phyloP scores from a whole-genome alignment of 495 filamentous ascomycete genomes.

The Talaromyces nanjingensis region DNA sequence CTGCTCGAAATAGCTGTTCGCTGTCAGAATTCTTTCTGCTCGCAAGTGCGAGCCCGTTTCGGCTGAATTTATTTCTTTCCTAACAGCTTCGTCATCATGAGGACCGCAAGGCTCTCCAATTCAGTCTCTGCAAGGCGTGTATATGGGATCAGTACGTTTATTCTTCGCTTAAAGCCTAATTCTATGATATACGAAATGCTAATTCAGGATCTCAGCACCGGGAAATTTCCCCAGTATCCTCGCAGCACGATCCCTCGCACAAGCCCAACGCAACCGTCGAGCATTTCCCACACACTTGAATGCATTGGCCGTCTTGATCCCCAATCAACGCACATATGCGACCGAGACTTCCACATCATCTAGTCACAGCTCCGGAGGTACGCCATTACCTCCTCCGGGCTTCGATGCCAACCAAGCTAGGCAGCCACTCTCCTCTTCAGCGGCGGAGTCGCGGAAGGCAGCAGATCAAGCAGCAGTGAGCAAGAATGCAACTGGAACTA shows the following conservation, averaged over 20 bases:
- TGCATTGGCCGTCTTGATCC: constrained; percentile 60
- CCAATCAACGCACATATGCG: constrained; percentile 50
- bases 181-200: background rate
- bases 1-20: background rate
- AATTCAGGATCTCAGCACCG: constrained; percentile 20
- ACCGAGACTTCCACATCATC: constrained; percentile 64
- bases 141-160: constrained; percentile 1
- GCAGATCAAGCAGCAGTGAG: constrained; percentile 24
- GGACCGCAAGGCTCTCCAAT: constrained; percentile 7
- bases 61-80: constrained; percentile 27
- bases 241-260: constrained; percentile 35
- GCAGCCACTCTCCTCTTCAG: constrained; percentile 60
- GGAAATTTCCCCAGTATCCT: constrained; percentile 29
- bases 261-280: constrained; percentile 50
- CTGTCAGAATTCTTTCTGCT: background rate
- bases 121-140: background rate
- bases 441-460: constrained; percentile 23
- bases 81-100: constrained; percentile 5
- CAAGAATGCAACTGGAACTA: background rate
- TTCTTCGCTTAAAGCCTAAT: background rate
- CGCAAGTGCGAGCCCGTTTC: constrained; percentile 31
- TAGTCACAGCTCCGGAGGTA: constrained; percentile 39
- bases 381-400: constrained; percentile 74
- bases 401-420: constrained; percentile 90
- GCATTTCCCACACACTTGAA: constrained; percentile 53